Evolutionary conservation across 129 eudicot genomes (phyloP), one percentile per base, ranked within the genome.

Genomic region (Pulicaria dysenterica): DNA sequence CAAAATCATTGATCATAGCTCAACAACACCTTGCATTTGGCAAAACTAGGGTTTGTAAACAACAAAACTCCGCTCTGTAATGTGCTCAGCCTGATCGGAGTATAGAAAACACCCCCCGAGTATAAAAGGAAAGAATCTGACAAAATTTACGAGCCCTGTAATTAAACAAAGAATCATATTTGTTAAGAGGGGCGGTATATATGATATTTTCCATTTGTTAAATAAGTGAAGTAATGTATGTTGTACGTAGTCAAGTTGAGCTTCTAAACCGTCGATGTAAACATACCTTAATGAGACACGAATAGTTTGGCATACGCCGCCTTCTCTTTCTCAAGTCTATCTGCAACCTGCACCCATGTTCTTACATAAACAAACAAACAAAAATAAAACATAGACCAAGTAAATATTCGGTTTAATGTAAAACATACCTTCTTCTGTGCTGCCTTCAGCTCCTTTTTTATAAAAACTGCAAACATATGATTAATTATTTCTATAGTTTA

Each of bases 291-390:
- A 48, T 72, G 45, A 43, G 41, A 57, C 66, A 24, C 14, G 40
- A 90, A 90, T 76, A 84, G 69, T 68, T 82, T 86, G 57, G 88
- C 58, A 64, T 68, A 95, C 8, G 88, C 89, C 69, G 83, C 86
- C 84, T 81, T 87, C 87, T 86, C 94, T 79, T 71, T 93, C 24
- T 90, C 79, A 58, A 84, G 83, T 74, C 97, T 86, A 57, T 90
- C 90, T 41, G 91, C 76, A 70, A 73, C 82, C 84, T 77, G 79
- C 70, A 77, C 46, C 41, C 17, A 40, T 58, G 12, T 24, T 61
- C 12, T 17, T 31, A 59, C 11, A 7, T n/a, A 51, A 24, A 64
- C 9, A 9, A 19, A 24, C 16, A 45, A 34, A 11, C 45, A 39
- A 38, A 59, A 49, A 4, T n/a, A n/a, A 7, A 17, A 3, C 5